Evolutionary conservation across 768 basidiomycete species (phyloP), one percentile per base, ranked within the genome.

Genomic region (Gloeopeniophorella convolvens): DNA sequence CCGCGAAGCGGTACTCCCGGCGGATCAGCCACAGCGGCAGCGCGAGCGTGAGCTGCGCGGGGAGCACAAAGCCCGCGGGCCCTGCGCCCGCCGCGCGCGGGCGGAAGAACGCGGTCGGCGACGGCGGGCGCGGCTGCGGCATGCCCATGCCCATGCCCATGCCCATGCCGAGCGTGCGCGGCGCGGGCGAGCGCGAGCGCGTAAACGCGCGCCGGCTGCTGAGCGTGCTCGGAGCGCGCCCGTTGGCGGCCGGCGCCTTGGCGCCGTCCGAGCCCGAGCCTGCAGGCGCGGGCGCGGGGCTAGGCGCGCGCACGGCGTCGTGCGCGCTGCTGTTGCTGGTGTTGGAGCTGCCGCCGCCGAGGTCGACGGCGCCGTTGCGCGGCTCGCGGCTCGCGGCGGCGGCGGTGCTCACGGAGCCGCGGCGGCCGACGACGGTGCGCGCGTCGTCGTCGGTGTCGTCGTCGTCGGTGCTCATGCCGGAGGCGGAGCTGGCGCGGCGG

Each of bases 141-240:
- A 43, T 31, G 32, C n/a, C n/a, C n/a, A n/a, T n/a, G n/a, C n/a
- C n/a, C n/a, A 67, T 62, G 12, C 66, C 64, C n/a, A n/a, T n/a
- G 33, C 73, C 75, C 7, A 67, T 57, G 41, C 65, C 59, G 39
- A 61, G 59, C 34, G 69, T 67, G 12, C 55, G 51, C 12, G 78
- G 62, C 10, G 72, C 76, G 34, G 86, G 85, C 1, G 86, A 87
- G 18, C 79, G 78, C 6, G 86, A 87, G n/a, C 85, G 81, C 31
- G 84, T 79, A 59, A 88, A 85, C 1, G 78, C 63, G 41, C 68
- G 67, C 44, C 74, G 71, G 43, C 63, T 70, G 34, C 62, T 69
- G 42, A 61, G 58, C 20, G 63, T 55, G 13, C 56, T 60, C 18
- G n/a, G n/a, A n/a, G 70, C 62, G 6, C 69, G 49, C 56, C 66